Percentiles rank a stretch among this genome's conserved stretches.
These are phyloP conservation scores for Wickerhamiella musiphila DNA, from an alignment of 805 yeast species.

Conservation along the genomic window DNA sequence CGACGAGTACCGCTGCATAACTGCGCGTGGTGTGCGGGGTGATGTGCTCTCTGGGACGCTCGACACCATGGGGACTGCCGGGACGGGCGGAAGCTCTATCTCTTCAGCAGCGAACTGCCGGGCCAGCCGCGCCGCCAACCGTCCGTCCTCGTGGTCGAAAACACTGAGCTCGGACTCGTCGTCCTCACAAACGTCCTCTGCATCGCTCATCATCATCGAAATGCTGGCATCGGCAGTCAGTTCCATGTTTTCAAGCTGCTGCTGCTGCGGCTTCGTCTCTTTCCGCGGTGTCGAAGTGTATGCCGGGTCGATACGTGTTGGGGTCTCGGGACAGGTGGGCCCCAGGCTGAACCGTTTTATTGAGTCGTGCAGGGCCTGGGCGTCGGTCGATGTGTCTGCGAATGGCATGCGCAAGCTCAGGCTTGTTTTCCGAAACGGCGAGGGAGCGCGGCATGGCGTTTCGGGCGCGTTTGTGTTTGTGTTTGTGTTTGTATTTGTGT, in stretches of 20 bases:
- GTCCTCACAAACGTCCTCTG: conserved; percentile 1
- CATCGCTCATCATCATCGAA: conserved; percentile 8
- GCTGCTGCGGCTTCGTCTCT: conserved; percentile 11
- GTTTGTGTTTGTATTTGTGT: no score
- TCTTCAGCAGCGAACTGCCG: conserved; percentile 1
- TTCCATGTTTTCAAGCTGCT: conserved; percentile 13
- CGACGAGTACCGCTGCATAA: no score
- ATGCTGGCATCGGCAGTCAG: conserved; percentile 8
- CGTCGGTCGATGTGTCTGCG: background rate
- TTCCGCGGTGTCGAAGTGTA: conserved; percentile 7
- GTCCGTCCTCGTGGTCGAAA: conserved; percentile 1
- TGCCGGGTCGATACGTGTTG: conserved; percentile 8
- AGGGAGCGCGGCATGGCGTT: no score
- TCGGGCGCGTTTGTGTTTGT: no score
- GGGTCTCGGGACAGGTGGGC: conserved; percentile 10
- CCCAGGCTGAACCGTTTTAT: conserved; percentile 1
- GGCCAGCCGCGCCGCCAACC: background rate
- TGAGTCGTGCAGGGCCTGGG: conserved; percentile 5
- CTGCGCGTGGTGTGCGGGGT: no score
- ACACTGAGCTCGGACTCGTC: background rate
- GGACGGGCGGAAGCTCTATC: no score
- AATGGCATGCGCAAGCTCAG: background rate
- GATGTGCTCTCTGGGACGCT: no score
- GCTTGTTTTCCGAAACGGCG: background rate
- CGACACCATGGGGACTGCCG: no score